Conservation (phyloP, 768 basidiomycete species). For the Fistulinella prunicolor region DNA sequence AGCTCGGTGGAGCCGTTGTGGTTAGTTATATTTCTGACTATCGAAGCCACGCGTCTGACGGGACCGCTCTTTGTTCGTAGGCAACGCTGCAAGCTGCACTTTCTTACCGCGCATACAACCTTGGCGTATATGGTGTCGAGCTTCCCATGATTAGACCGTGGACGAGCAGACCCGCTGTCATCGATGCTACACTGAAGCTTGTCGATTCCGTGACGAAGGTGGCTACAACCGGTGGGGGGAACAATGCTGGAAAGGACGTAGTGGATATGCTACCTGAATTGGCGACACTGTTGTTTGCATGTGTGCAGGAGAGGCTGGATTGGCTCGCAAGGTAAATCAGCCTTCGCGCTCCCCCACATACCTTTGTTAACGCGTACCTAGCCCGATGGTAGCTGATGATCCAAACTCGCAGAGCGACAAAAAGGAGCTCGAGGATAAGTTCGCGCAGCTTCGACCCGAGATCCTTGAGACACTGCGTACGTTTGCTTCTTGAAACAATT, state of each 20-base stretch:
- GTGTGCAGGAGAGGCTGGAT: conserved; percentile 62
- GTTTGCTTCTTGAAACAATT: conserved; percentile 22
- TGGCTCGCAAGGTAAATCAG: conserved; percentile 62
- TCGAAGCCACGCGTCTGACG: background rate
- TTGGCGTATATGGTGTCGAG: conserved; percentile 74
- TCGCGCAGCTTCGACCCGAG: conserved; percentile 68
- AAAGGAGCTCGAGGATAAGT: conserved; percentile 61
- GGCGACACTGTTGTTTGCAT: conserved; percentile 60
- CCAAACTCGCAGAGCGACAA: conserved; percentile 52
- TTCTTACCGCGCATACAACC: conserved; percentile 70
- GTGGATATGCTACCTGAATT: conserved; percentile 61
- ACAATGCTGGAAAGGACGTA: conserved; percentile 34
- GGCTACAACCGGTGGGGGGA: conserved; percentile 12
- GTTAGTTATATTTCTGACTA: conserved; percentile 40
- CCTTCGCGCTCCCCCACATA: background rate
- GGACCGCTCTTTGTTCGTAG: conserved; percentile 36
- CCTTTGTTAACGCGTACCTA: conserved; percentile 22
- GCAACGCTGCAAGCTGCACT: conserved; percentile 68
- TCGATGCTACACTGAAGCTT: conserved; percentile 68
- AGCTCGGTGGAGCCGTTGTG: conserved; percentile 48
- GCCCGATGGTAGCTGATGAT: conserved; percentile 45
- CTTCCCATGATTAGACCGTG: conserved; percentile 72
- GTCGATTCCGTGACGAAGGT: conserved; percentile 58
- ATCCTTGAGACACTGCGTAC: conserved; percentile 78
- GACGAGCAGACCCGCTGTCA: conserved; percentile 69